Conservation (phyloP, 2,329 filamentous ascomycete genomes). For the Helotiales sp. region DNA sequence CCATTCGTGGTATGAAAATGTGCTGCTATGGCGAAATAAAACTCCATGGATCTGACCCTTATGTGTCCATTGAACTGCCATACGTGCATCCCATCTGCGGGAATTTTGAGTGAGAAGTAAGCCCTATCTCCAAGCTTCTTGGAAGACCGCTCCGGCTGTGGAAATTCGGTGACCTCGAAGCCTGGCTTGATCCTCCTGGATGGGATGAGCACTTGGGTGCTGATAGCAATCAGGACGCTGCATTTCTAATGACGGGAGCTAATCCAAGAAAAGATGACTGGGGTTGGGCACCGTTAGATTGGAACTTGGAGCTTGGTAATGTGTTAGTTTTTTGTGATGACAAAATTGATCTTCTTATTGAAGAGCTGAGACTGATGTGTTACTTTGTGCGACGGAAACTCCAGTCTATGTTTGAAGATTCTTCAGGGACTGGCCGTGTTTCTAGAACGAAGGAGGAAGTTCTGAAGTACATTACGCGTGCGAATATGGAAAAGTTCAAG, state of each 20-base stretch:
- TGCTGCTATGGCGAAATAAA: conserved; percentile 5
- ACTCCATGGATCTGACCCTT: conserved; percentile 1
- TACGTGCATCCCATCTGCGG: background rate
- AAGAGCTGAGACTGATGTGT: conserved; percentile 2
- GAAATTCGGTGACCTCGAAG: conserved; percentile 1
- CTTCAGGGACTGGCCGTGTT: background rate
- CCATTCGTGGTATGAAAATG: conserved; percentile 1
- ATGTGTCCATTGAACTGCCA: conserved; percentile 4
- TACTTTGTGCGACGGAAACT: conserved; percentile 1
- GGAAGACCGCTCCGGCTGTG: conserved; percentile 1
- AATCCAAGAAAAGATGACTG: background rate
- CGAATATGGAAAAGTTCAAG: conserved; percentile 4
- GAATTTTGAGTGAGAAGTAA: background rate
- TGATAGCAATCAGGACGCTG: background rate
- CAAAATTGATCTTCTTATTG: conserved; percentile 1
- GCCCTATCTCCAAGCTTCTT: conserved; percentile 2
- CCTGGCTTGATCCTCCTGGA: conserved; percentile 2
- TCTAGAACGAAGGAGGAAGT: conserved; percentile 3
- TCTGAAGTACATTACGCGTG: conserved; percentile 1
- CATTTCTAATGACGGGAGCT: background rate
- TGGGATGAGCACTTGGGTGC: conserved; percentile 1
- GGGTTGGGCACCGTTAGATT: conserved; percentile 3
- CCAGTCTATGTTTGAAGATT: background rate
- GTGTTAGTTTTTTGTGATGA: conserved; percentile 1
- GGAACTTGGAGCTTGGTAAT: conserved; percentile 2